Evolutionary conservation across 805 yeast genomes (phyloP).

Genomic region (Cyberlindnera euphorbiae): DNA sequence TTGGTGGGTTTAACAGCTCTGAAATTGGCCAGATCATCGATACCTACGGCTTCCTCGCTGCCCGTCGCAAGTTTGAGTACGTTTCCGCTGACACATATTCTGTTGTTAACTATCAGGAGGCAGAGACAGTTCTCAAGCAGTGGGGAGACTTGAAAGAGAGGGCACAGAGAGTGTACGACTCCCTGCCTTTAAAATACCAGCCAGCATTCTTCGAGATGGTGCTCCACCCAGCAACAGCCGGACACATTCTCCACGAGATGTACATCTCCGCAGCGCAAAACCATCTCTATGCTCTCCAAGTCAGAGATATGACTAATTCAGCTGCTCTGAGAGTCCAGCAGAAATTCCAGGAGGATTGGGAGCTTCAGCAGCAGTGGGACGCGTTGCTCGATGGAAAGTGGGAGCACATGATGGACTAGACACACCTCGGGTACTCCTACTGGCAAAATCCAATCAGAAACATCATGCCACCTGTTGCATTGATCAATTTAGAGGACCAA

Average conservation of each 20-base stretch:
- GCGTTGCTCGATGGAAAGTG: slow-evolving; percentile 11
- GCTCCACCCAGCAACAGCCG: slow-evolving; percentile 11
- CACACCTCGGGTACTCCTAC: slow-evolving; percentile 10
- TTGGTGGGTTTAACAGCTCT: slow-evolving; percentile 3
- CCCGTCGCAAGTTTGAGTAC: slow-evolving; percentile 12
- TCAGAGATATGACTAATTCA: slow-evolving; percentile 10
- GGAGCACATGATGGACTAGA: slow-evolving; percentile 14
- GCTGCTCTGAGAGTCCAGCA: slow-evolving; percentile 5
- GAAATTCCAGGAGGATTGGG: slow-evolving; percentile 6
- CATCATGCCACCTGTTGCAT: slow-evolving; percentile 7
- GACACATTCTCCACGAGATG: slow-evolving; percentile 11
- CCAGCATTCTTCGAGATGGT: slow-evolving; percentile 9
- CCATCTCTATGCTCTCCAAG: slow-evolving; percentile 7
- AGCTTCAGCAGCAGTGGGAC: slow-evolving; percentile 8
- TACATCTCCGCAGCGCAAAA: slow-evolving; percentile 9
- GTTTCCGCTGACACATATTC: slow-evolving; percentile 8
- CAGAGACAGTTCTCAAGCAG: slow-evolving; percentile 5
- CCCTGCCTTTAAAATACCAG: slow-evolving; percentile 6
- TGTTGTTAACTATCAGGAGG: slow-evolving; percentile 8
- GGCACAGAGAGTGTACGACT: slow-evolving; percentile 8
- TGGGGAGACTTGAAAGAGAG: slow-evolving; percentile 7
- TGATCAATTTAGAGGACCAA: slow-evolving; percentile 2
- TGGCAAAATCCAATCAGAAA: slow-evolving; percentile 15
- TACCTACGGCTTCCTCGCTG: slow-evolving; percentile 10
- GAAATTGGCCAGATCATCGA: slow-evolving; percentile 10